Conservation (phyloP, 2,329 filamentous ascomycete genomes). For the Microcera coccophila region DNA sequence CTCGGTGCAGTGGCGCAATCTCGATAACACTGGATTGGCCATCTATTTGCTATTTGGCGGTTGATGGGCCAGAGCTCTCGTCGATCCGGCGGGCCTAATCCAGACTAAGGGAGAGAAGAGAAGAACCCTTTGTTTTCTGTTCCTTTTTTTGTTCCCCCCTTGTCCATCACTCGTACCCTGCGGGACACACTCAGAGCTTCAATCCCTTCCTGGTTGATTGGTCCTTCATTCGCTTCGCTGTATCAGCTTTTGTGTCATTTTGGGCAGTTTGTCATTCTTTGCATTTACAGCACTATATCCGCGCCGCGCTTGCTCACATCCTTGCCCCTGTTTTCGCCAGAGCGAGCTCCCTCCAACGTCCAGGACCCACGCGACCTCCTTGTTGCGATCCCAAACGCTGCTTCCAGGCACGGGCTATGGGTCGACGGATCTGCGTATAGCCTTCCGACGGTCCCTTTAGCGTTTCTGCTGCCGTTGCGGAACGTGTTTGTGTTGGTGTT, state of each 20-base stretch:
- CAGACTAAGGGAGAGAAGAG: no score
- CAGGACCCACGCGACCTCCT: neutral
- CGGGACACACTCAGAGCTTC: no score
- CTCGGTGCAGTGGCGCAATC: neutral
- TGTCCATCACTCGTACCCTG: neutral
- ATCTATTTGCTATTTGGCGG: neutral
- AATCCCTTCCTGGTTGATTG: conserved; percentile 14
- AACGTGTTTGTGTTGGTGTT: neutral
- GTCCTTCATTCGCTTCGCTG: conserved; percentile 6
- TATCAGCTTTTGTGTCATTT: neutral
- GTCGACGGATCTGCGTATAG: conserved; percentile 9
- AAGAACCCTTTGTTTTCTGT: no score
- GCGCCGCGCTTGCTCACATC: neutral
- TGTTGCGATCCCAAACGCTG: neutral
- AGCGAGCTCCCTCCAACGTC: neutral
- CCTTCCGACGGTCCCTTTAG: conserved; percentile 4
- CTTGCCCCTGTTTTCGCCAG: conserved; percentile 1
- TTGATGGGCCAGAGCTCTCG: conserved; percentile 10
- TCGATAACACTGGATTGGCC: no score
- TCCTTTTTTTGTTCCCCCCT: neutral
- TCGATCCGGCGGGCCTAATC: no score
- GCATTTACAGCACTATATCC: neutral
- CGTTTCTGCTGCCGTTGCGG: neutral
- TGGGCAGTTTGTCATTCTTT: neutral
- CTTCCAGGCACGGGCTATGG: conserved; percentile 2